Conservation (phyloP, 75 land plant genomes). For the Cupressus sempervirens region DNA sequence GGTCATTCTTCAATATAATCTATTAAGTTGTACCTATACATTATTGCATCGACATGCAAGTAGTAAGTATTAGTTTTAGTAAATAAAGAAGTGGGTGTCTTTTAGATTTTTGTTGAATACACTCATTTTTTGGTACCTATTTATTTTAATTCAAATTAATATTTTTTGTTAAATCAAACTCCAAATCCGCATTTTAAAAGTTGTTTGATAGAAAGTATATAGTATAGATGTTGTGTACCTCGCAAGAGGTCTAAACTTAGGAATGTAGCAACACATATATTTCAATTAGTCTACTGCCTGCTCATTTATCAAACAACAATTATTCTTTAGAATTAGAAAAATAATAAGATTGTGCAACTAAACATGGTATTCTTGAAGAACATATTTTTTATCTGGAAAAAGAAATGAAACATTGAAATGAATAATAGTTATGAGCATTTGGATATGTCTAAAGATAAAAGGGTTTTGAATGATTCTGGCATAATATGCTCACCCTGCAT, state of each 20-base stretch:
- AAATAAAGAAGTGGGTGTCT: background rate
- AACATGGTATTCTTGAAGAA: constrained; percentile 64
- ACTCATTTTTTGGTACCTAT: constrained; percentile 70
- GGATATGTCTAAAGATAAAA: background rate
- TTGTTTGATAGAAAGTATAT: background rate
- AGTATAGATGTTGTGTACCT: background rate
- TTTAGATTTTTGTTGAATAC: background rate
- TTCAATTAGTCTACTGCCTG: constrained; percentile 87
- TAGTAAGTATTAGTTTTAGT: background rate
- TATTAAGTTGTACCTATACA: background rate
- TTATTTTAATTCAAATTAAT: background rate
- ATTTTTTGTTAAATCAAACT: background rate
- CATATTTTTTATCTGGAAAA: constrained; percentile 39
- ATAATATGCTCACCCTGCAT: constrained; percentile 54
- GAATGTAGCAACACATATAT: constrained; percentile 70
- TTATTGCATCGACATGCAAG: background rate
- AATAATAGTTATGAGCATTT: background rate
- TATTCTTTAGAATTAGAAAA: background rate
- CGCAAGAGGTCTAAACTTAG: constrained; percentile 27
- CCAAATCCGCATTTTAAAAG: background rate
- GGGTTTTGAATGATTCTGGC: background rate
- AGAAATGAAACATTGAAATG: background rate
- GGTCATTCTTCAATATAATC: constrained; percentile 23
- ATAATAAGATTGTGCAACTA: constrained; percentile 35
- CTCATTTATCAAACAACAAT: background rate